Evolutionary conservation across 1,139 yeast species (phyloP).

Genomic region (Suhomyces bribrorum): DNA sequence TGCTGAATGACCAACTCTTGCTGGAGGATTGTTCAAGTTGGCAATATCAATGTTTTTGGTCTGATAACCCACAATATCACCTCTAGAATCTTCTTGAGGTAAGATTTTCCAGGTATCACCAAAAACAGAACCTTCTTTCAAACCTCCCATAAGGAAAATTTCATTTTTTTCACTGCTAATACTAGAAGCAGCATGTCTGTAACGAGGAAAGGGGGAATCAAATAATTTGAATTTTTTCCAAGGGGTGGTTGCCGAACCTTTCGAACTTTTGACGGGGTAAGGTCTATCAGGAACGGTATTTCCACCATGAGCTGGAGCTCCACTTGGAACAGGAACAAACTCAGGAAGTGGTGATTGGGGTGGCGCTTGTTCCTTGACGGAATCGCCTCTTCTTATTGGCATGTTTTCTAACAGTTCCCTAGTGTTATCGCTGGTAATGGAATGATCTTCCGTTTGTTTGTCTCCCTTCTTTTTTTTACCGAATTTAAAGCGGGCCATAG

Average conservation of each 20-base stretch:
- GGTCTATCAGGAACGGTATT: neutral
- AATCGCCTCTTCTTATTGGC: slow-evolving; percentile 12
- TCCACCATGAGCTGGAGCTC: neutral
- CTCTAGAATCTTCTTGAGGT: slow-evolving; percentile 39
- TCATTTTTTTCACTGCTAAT: slow-evolving; percentile 79
- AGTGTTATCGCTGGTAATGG: slow-evolving; percentile 15
- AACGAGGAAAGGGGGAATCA: slow-evolving; percentile 90
- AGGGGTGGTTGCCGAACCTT: slow-evolving; percentile 45
- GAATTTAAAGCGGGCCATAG: slow-evolving; percentile 33
- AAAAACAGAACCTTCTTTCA: slow-evolving; percentile 87
- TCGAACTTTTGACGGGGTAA: slow-evolving; percentile 3
- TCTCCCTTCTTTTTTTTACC: slow-evolving; percentile 26
- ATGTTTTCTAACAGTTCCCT: slow-evolving; percentile 9
- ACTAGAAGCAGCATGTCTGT: slow-evolving; percentile 86
- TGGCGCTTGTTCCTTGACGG: slow-evolving; percentile 6
- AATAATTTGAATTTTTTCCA: slow-evolving; percentile 74
- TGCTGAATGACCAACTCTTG: slow-evolving; percentile 95
- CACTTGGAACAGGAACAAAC: neutral
- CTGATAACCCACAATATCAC: slow-evolving; percentile 36
- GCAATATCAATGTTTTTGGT: slow-evolving; percentile 65
- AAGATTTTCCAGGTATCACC: slow-evolving; percentile 89
- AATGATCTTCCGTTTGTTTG: slow-evolving; percentile 11
- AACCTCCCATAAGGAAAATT: slow-evolving; percentile 89
- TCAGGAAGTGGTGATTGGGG: slow-evolving; percentile 1
- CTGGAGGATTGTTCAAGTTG: slow-evolving; percentile 72